These are phyloP conservation scores for Rhizopus delemar DNA, from an alignment of 371 early-diverging fungal genomes.

Conservation along the genomic window DNA sequence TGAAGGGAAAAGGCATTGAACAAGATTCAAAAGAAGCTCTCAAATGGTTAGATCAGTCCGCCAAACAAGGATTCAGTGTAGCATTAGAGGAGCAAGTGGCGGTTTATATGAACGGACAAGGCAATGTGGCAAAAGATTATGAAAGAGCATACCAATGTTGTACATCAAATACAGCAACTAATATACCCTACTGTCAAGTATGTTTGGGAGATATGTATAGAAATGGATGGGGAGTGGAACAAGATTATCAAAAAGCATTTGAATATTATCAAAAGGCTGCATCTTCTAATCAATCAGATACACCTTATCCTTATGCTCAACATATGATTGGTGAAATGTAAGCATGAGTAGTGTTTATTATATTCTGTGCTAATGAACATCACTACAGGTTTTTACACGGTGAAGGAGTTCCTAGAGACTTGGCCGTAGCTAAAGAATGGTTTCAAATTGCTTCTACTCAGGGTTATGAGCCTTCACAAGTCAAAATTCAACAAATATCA, in stretches of 20 bases:
- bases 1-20: constrained; percentile 26
- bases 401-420: constrained; percentile 49
- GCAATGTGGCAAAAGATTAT: constrained; percentile 33
- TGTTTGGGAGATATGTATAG: constrained; percentile 49
- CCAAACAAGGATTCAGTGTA: constrained; percentile 42
- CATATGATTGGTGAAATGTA: constrained; percentile 56
- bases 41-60: constrained; percentile 37
- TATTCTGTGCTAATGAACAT: no score
- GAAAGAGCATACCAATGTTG: constrained; percentile 35
- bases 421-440: constrained; percentile 48
- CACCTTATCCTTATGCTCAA: constrained; percentile 46
- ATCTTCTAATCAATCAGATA: constrained; percentile 31
- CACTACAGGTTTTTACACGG: constrained; percentile 44
- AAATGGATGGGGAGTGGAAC: constrained; percentile 39
- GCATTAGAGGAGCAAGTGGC: constrained; percentile 46
- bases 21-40: constrained; percentile 33
- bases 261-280: constrained; percentile 48
- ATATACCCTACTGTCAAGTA: constrained; percentile 44
- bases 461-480: constrained; percentile 46
- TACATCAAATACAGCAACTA: constrained; percentile 19
- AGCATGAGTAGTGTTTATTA: constrained; percentile 3
- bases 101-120: constrained; percentile 33
- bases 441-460: constrained; percentile 49
- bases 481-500: constrained; percentile 30
- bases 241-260: constrained; percentile 44